A percentile compares a stretch with the other conserved stretches of the same genome.
These are phyloP conservation scores for Podospora pseudocomata DNA, from an alignment of 495 filamentous ascomycete genomes.

Conservation along the genomic window DNA sequence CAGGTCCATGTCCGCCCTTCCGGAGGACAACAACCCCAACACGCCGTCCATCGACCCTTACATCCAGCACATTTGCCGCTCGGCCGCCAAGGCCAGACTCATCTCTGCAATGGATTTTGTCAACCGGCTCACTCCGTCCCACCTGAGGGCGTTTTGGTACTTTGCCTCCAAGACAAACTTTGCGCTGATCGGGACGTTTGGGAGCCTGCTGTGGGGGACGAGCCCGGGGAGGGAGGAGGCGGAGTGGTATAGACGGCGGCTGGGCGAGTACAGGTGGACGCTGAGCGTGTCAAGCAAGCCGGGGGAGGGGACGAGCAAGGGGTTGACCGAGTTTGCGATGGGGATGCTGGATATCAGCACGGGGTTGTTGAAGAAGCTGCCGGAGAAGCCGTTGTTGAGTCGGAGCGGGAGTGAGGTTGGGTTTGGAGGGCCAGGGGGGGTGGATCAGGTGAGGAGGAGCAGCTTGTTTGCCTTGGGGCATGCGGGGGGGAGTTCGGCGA, in stretches of 20 bases:
- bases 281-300: conserved; percentile 78
- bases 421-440: conserved; percentile 34
- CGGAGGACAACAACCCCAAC: conserved; percentile 17
- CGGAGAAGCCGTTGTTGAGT: conserved; percentile 53
- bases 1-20: conserved; percentile 57
- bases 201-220: conserved; percentile 78
- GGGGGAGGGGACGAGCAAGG: conserved; percentile 49
- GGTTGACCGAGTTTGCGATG: conserved; percentile 72
- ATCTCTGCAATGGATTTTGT: conserved; percentile 79
- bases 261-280: conserved; percentile 93
- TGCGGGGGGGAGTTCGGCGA: conserved; percentile 12
- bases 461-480: conserved; percentile 33
- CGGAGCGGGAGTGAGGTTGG: conserved; percentile 41
- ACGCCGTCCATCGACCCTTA: conserved; percentile 54
- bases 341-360: conserved; percentile 65
- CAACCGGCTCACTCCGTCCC: conserved; percentile 65
- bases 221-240: conserved; percentile 84
- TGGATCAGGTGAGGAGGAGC: conserved; percentile 28
- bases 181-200: conserved; percentile 77
- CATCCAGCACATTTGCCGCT: conserved; percentile 91
- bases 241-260: conserved; percentile 84
- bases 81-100: conserved; percentile 75
- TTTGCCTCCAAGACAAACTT: conserved; percentile 79
- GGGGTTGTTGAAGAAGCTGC: conserved; percentile 52
- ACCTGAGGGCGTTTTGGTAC: conserved; percentile 75